Base-by-base conservation (phyloP, 2,329 filamentous ascomycete species). In the Nannizziopsis arthrosporioides region DNA sequence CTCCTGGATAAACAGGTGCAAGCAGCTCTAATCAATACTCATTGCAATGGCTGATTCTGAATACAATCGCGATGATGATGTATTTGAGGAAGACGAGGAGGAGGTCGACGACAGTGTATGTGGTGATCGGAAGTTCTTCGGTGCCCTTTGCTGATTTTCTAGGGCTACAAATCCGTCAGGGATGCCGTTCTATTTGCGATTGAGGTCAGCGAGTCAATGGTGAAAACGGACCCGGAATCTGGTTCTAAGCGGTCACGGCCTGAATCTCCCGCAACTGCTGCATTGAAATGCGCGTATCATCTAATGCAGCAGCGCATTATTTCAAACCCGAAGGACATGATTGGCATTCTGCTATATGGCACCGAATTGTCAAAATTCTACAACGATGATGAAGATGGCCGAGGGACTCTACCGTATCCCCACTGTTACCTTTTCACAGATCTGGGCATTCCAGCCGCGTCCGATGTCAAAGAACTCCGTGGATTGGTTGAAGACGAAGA, bases 271-370 rank as follows among this genome's bases (percentile, higher is more conserved):
- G 74, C 87, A 0, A 75, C 82, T 45, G 89, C 90, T 12, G 89
- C 92, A 3, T 69, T 98, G 43, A 94, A 94, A 73, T 95, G 87
- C 59, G 92, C 90, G 50, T 94, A 94, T 60, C 80, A 87, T 60
- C 73, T 98, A 46, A 95, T 98, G 86, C 87, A 96, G 68, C 90
- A 96, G 69, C 86, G 92, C 57, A 96, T 98, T 65, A 96, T 98
- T 58, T 90, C 90, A 2, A 90, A 89, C 53, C 92, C 92, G 1
- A 89, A 83, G 60, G 92, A 98, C 53, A 93, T 95, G 85, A 95
- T 98, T 77, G 89, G 90, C 1, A 84, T 98, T 19, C 65, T 98
- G 34, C 73, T 98, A 0, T 98, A 93, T 62, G 89, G 89, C 7
- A 98, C 92, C 0, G 74, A 93, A 59, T 78, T 85, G 66, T 85